Evolutionary conservation across 805 yeast genomes (phyloP).

Genomic region (Starmerella stellata): DNA sequence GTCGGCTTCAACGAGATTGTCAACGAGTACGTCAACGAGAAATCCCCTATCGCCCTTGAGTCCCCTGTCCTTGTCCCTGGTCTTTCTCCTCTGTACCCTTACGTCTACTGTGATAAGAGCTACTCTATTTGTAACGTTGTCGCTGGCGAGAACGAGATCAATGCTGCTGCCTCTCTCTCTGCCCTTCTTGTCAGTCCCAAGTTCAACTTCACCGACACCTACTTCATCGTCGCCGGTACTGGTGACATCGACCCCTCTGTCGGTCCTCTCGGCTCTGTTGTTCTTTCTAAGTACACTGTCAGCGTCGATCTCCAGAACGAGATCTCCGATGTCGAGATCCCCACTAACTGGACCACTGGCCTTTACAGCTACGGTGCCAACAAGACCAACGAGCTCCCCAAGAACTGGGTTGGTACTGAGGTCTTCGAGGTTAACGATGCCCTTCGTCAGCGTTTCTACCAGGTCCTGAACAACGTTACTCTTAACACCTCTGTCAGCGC

Average conservation of each 20-base stretch:
- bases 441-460: constrained; percentile 40
- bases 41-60: constrained; percentile 21
- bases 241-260: constrained; percentile 43
- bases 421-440: constrained; percentile 43
- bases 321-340: constrained; percentile 32
- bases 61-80: constrained; percentile 45
- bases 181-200: constrained; percentile 36
- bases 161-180: constrained; percentile 42
- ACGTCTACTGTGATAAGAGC: constrained; percentile 36
- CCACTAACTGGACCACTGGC: constrained; percentile 38
- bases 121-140: constrained; percentile 41
- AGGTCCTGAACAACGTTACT: constrained; percentile 29
- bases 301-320: constrained; percentile 45
- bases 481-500: not conserved
- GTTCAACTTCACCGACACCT: constrained; percentile 42
- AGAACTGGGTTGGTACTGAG: constrained; percentile 42
- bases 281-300: constrained; percentile 42
- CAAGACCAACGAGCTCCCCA: constrained; percentile 34
- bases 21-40: constrained; percentile 34
- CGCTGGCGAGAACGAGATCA: constrained; percentile 54
- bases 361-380: constrained; percentile 39
- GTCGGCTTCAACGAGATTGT: constrained; percentile 40
- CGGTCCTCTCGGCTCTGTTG: constrained; percentile 42
- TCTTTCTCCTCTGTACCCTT: constrained; percentile 40
- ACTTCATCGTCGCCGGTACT: constrained; percentile 47